phyloP scores from a whole-genome alignment of 108 stramenopile genomes.

The Bacterosira constricta region DNA sequence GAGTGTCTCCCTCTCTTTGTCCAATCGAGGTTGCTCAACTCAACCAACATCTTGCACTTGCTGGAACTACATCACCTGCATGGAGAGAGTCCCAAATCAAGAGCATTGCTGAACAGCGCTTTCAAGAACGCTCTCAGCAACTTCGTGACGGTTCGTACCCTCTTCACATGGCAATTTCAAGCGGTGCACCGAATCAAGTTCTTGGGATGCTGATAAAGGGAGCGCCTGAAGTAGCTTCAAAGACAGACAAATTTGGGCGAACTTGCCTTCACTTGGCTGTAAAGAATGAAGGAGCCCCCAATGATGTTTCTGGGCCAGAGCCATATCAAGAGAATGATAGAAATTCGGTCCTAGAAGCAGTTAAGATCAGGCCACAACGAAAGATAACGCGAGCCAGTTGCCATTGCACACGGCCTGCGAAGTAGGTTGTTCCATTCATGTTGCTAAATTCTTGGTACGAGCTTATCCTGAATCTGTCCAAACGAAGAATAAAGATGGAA shows the following conservation, averaged over 20 bases:
- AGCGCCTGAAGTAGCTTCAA: constrained; percentile 16
- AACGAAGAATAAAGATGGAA: constrained; percentile 4
- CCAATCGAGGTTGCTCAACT: not conserved
- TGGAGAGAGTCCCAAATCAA: constrained; percentile 15
- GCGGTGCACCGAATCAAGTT: constrained; percentile 22
- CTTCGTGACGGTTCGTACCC: constrained; percentile 46
- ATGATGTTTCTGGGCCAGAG: not conserved
- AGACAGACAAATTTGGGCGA: constrained; percentile 35
- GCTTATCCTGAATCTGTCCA: constrained; percentile 3
- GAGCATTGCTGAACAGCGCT: not conserved
- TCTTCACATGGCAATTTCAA: constrained; percentile 40
- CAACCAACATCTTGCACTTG: constrained; percentile 14
- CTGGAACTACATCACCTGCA: constrained; percentile 17
- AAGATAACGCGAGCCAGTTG: not conserved
- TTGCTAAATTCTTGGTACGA: not conserved
- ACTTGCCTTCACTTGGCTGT: constrained; percentile 41
- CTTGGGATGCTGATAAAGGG: constrained; percentile 28
- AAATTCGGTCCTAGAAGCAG: not conserved
- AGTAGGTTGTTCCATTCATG: constrained; percentile 8
- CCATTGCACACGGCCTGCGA: constrained; percentile 23
- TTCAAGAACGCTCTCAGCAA: constrained; percentile 16
- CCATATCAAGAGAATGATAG: not conserved
- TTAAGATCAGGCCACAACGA: not conserved
- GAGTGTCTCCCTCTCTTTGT: not conserved
- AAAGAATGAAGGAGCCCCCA: not conserved